These are phyloP conservation scores for Pythium monospermum DNA, from an alignment of 352 stramenopile genomes.

Conservation along the genomic window DNA sequence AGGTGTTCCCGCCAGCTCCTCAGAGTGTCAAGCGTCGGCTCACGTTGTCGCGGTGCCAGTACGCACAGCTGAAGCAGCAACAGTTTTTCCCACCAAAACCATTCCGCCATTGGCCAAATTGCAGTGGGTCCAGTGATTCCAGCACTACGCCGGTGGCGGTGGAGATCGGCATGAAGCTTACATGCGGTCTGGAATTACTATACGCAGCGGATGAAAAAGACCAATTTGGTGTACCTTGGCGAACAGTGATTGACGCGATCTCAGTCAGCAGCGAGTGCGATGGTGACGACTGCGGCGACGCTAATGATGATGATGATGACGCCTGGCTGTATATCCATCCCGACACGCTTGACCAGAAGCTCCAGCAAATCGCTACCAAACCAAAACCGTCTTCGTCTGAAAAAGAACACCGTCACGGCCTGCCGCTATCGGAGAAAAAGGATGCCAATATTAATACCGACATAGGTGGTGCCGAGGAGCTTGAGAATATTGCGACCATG, in stretches of 20 bases:
- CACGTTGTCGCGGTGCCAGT: constrained; percentile 77
- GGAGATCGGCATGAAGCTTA: constrained; percentile 72
- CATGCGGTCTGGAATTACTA: constrained; percentile 71
- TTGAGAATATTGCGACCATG: constrained; percentile 67
- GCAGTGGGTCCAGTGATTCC: not conserved
- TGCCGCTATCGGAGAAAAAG: no score
- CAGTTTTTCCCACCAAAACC: constrained; percentile 57
- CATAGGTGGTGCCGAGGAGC: constrained; percentile 45
- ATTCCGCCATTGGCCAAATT: constrained; percentile 28
- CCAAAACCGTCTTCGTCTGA: not conserved
- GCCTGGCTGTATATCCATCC: constrained; percentile 76
- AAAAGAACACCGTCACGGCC: no score
- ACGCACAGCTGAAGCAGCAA: constrained; percentile 79
- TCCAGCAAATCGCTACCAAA: constrained; percentile 22
- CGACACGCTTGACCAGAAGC: constrained; percentile 63
- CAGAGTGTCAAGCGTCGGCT: constrained; percentile 25
- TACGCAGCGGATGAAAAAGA: constrained; percentile 39
- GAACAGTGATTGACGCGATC: constrained; percentile 30
- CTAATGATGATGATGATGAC: constrained; percentile 52
- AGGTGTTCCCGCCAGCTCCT: constrained; percentile 31
- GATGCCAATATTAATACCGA: not conserved
- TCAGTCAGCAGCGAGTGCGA: constrained; percentile 1
- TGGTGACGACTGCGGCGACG: not conserved
- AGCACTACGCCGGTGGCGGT: constrained; percentile 28
- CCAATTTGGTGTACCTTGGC: constrained; percentile 39